These are phyloP conservation scores for Lepidopterella palustris DNA, from an alignment of 495 filamentous ascomycete species.

Conservation along the genomic window DNA sequence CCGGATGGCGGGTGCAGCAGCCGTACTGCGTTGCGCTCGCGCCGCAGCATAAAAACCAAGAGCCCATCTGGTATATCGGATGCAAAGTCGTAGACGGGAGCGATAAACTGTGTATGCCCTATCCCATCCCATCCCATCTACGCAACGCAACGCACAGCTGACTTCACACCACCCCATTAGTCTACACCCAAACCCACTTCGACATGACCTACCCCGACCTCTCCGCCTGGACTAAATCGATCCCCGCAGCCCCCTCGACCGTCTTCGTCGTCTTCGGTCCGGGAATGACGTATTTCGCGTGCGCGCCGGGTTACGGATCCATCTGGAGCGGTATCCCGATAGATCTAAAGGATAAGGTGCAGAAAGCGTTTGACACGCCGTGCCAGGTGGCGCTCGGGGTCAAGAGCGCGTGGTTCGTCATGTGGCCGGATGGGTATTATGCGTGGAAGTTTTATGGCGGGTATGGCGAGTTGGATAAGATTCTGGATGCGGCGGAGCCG, in stretches of 20 bases:
- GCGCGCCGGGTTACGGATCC: slow-evolving; percentile 19
- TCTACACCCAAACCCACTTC: slow-evolving; percentile 25
- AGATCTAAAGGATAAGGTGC: slow-evolving; percentile 25
- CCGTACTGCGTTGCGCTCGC: slow-evolving; percentile 26
- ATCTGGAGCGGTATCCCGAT: slow-evolving; percentile 22
- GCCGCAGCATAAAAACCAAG: slow-evolving; percentile 11
- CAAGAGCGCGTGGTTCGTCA: slow-evolving; percentile 28
- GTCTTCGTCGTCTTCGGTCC: slow-evolving; percentile 21
- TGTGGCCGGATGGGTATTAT: slow-evolving; percentile 28
- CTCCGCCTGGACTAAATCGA: slow-evolving; percentile 15
- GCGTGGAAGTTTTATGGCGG: slow-evolving; percentile 27
- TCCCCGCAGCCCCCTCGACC: slow-evolving; percentile 10
- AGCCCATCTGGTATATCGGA: slow-evolving; percentile 27
- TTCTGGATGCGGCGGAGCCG: slow-evolving; percentile 19
- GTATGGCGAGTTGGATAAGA: slow-evolving; percentile 20
- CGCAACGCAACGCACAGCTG: slow-evolving; percentile 12
- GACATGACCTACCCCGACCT: slow-evolving; percentile 27
- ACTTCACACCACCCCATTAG: slow-evolving; percentile 1
- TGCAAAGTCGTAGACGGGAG: slow-evolving; percentile 22
- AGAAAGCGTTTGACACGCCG: slow-evolving; percentile 27
- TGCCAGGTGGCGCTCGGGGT: slow-evolving; percentile 19
- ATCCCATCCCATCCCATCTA: not conserved
- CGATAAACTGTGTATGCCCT: slow-evolving; percentile 25
- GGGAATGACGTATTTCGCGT: slow-evolving; percentile 16
- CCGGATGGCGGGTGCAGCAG: slow-evolving; percentile 22